Percentiles rank a stretch among this genome's conserved stretches.
phyloP scores from a whole-genome alignment of 345 rosid species.

The Nephelium lappaceum region DNA sequence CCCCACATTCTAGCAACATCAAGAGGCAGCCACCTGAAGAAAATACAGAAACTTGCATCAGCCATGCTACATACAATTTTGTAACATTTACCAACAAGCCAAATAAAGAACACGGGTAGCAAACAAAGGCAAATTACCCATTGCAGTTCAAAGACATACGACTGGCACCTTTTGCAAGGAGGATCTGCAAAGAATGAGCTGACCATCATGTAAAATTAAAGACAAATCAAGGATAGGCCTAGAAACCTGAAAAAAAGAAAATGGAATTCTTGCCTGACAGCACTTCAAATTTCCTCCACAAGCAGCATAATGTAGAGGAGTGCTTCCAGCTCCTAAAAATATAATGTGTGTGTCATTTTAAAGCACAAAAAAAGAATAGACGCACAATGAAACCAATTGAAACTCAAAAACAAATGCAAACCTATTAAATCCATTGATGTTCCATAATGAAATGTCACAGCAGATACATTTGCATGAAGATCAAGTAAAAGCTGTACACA shows the following conservation, averaged over 20 bases:
- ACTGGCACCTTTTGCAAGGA: conserved; percentile 84
- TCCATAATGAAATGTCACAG: conserved; percentile 89
- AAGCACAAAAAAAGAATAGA: conserved; percentile 7
- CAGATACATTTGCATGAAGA: conserved; percentile 81
- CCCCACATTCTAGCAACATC: conserved; percentile 99
- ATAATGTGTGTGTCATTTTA: conserved; percentile 20
- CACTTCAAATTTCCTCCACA: conserved; percentile 97
- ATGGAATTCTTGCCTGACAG: conserved; percentile 72
- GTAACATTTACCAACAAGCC: background rate
- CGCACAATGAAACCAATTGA: background rate
- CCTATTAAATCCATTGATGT: conserved; percentile 99
- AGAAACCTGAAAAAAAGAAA: background rate
- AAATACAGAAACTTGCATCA: conserved; percentile 12
- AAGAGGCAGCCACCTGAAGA: conserved; percentile 87
- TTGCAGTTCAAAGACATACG: conserved; percentile 82
- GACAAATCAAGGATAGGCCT: conserved; percentile 1
- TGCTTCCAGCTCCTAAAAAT: conserved; percentile 91
- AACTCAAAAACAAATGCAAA: conserved; percentile 26
- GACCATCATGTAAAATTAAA: conserved; percentile 13
- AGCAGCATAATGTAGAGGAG: conserved; percentile 96
- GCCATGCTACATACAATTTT: conserved; percentile 2
- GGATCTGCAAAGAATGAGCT: conserved; percentile 55
- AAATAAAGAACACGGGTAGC: conserved; percentile 7
- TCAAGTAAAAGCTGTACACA: conserved; percentile 97
- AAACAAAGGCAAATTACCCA: conserved; percentile 55